Evolutionary conservation across 2,329 filamentous ascomycete species (phyloP).

Genomic region (Calonectria leucothoes): DNA sequence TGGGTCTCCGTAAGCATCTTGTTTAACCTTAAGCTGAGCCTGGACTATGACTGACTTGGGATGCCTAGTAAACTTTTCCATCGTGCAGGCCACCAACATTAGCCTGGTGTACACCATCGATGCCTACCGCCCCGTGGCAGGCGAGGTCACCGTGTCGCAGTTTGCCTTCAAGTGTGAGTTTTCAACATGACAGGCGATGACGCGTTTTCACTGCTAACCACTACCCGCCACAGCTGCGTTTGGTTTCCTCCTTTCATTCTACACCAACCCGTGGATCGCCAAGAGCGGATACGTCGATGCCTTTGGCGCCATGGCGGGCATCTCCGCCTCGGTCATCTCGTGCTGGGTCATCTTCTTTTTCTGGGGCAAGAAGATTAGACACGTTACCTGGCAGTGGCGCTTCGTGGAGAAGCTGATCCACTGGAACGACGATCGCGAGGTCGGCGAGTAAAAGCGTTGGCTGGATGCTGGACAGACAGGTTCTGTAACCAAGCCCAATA

Average conservation of each 20-base stretch:
- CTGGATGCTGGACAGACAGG: background rate
- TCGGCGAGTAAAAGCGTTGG: conserved; percentile 20
- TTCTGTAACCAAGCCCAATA: background rate
- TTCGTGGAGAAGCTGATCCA: conserved; percentile 24
- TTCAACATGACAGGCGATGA: background rate
- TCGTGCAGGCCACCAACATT: conserved; percentile 32
- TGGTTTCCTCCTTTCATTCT: conserved; percentile 68
- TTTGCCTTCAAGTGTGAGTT: conserved; percentile 59
- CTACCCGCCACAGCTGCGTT: conserved; percentile 50
- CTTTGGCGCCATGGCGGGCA: conserved; percentile 65
- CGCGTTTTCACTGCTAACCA: background rate
- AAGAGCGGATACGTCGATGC: conserved; percentile 59
- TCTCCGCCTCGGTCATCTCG: conserved; percentile 58
- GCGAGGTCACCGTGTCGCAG: conserved; percentile 33
- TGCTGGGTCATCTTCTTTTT: conserved; percentile 61
- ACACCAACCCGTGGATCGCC: conserved; percentile 66
- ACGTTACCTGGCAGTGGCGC: conserved; percentile 21
- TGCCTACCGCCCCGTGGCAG: conserved; percentile 30
- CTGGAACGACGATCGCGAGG: conserved; percentile 30
- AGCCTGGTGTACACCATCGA: conserved; percentile 36
- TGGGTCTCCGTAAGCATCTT: conserved; percentile 52
- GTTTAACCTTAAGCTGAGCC: no score
- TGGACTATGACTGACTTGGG: conserved; percentile 46
- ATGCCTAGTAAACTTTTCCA: conserved; percentile 29
- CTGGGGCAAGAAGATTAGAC: conserved; percentile 55